Evolutionary conservation across 805 yeast genomes (phyloP), one percentile per base, ranked within the genome.

Genomic region (Cyberlindnera mycetangii): DNA sequence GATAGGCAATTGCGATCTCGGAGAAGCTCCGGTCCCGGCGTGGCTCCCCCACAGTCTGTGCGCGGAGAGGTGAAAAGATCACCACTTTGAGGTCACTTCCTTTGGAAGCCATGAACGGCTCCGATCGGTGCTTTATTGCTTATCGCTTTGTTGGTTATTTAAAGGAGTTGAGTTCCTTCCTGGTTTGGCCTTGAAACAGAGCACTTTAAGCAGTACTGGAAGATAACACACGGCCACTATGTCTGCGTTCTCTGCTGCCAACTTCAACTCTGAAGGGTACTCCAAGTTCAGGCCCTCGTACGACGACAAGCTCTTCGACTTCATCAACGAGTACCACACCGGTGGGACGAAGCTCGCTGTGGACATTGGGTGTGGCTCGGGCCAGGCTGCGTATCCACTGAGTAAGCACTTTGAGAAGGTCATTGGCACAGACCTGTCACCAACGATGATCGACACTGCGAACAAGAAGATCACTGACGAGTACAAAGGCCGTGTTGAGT

Each of bases 281-380:
- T 67, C 72, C 24, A 59, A 65, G 27, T 78, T 78, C 46, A 67
- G 96, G 39, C 96, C 96, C 1, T 63, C 74, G 0, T 88, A 88
- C 53, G 87, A 89, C 0, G 55, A 53, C 4, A 51, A 59, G 5
- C 72, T 84, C 42, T 82, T 72, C 55, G 56, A 69, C 1, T 58
- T 61, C 24, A 50, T 83, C 19, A 35, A 61, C 7, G 45, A 51
- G 1, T 80, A 72, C 55, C 81, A 77, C 57, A 58, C 59, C 14
- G 64, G 74, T 52, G 44, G 62, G 51, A 49, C 55, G 2, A 41
- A 59, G 1, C 48, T 68, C n/a, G 75, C 80, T 3, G 59, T 86
- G 11, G 96, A 89, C 64, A 65, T 83, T 4, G 95, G 93, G 0
- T 83, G 89, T 61, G 95, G 95, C 0, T 77, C 93, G 0, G 95